These are phyloP conservation scores for Exophiala xenobiotica DNA, from an alignment of 2,329 filamentous ascomycete genomes.

Conservation along the genomic window DNA sequence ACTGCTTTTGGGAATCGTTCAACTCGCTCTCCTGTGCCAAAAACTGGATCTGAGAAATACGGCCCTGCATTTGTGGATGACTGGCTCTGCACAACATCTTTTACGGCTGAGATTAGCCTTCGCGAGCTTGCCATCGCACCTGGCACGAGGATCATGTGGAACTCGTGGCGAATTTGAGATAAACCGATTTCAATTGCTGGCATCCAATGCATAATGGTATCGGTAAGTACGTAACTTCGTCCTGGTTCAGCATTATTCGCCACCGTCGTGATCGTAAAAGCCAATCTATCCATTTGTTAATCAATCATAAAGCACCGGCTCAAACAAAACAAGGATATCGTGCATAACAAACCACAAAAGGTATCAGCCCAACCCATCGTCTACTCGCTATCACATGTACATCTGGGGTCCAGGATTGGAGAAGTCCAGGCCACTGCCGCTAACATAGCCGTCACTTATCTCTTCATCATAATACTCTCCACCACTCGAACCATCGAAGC, in stretches of 20 bases:
- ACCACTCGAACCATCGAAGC: constrained; percentile 73
- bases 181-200: neutral
- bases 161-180: neutral
- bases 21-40: no score
- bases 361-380: neutral
- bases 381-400: constrained; percentile 19
- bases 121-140: no score
- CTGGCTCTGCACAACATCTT: no score
- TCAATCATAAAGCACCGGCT: constrained; percentile 1
- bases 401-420: constrained; percentile 17
- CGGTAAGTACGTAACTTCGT: constrained; percentile 4
- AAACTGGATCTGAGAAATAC: no score
- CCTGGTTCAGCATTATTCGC: neutral
- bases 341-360: constrained; percentile 3
- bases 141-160: no score
- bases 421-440: constrained; percentile 32
- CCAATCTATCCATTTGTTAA: constrained; percentile 8
- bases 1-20: no score
- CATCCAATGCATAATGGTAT: constrained; percentile 11
- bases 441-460: constrained; percentile 36
- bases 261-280: constrained; percentile 4
- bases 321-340: neutral
- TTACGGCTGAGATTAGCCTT: no score
- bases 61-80: no score
- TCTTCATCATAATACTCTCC: constrained; percentile 70